Evolutionary conservation across 2,329 filamentous ascomycete species (phyloP).

Genomic region (Arthrobotrys sinensis): DNA sequence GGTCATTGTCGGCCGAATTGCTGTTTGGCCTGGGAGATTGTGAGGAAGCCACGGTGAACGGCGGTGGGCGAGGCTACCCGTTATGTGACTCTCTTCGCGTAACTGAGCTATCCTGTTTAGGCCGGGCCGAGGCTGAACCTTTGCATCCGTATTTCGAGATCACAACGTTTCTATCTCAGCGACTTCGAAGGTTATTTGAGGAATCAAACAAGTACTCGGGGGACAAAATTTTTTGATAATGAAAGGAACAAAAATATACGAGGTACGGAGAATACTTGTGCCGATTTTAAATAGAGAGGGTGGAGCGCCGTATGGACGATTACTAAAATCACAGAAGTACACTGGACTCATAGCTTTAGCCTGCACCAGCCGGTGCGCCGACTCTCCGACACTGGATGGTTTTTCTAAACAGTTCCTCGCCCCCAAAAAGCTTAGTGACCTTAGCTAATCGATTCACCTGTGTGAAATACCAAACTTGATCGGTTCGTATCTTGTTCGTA

Average conservation of each 20-base stretch:
- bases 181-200: background rate
- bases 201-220: background rate
- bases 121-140: conserved; percentile 19
- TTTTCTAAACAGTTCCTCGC: conserved; percentile 2
- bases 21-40: conserved; percentile 25
- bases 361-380: conserved; percentile 41
- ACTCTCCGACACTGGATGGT: conserved; percentile 31
- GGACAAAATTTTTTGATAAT: background rate
- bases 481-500: conserved; percentile 43
- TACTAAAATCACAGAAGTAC: conserved; percentile 13
- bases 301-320: background rate
- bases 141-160: background rate
- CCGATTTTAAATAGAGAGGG: background rate
- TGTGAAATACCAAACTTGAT: background rate
- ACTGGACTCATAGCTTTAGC: background rate
- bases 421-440: conserved; percentile 47
- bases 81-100: background rate
- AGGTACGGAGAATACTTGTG: background rate
- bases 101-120: background rate
- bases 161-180: background rate
- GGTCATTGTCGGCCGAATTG: conserved; percentile 10
- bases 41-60: conserved; percentile 52
- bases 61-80: background rate
- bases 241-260: conserved; percentile 3
- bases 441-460: conserved; percentile 11